Evolutionary conservation across 441 rosid species (phyloP).

Genomic region (Viola pubescens): DNA sequence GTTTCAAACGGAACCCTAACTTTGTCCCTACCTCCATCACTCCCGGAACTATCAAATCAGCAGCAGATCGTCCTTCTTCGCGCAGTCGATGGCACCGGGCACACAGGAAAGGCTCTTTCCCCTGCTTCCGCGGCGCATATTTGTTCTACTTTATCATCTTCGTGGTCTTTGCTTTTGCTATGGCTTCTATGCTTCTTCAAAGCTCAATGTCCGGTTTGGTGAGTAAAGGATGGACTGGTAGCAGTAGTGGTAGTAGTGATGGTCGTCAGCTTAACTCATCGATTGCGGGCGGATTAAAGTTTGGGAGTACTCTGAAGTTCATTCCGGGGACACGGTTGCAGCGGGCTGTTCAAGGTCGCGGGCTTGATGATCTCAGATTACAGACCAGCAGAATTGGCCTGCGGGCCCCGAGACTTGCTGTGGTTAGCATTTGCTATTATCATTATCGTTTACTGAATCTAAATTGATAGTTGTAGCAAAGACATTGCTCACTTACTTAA

Average conservation of each 20-base stretch:
- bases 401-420: constrained; percentile 78
- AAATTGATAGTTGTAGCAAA: too few species aligned
- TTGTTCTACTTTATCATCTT: constrained; percentile 54
- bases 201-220: constrained; percentile 50
- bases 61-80: constrained; percentile 37
- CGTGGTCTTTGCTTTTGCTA: constrained; percentile 60
- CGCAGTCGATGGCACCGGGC: constrained; percentile 39
- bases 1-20: constrained; percentile 45
- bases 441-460: too few species aligned
- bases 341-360: constrained; percentile 32
- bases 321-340: constrained; percentile 33
- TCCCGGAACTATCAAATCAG: constrained; percentile 9
- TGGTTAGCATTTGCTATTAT: constrained; percentile 43
- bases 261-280: constrained; percentile 20
- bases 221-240: constrained; percentile 47
- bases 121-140: constrained; percentile 49
- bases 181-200: constrained; percentile 76
- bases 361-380: constrained; percentile 47
- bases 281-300: constrained; percentile 37
- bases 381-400: constrained; percentile 49
- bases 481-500: neutral
- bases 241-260: neutral
- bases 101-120: constrained; percentile 44
- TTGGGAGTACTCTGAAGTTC: constrained; percentile 66
- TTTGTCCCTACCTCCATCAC: constrained; percentile 7